phyloP scores from a whole-genome alignment of 2,329 filamentous ascomycete species.

The Neobulgaria alba region DNA sequence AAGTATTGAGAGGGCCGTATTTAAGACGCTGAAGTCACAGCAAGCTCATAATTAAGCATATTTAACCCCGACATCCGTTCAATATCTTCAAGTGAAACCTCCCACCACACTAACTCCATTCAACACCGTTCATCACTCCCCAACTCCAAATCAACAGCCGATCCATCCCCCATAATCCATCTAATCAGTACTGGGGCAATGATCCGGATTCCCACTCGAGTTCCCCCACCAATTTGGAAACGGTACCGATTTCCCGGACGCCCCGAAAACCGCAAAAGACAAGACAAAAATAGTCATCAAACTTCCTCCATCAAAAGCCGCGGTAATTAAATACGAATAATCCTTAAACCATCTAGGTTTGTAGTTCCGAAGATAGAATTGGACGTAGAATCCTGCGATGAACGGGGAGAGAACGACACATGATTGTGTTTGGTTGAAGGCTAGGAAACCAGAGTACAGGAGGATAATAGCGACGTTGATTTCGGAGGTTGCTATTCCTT shows the following conservation, averaged over 20 bases:
- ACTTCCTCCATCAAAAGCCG: constrained; percentile 34
- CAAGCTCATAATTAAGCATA: no score
- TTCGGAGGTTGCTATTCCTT: constrained; percentile 33
- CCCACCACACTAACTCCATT: no score
- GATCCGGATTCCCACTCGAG: constrained; percentile 23
- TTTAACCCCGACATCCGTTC: no score
- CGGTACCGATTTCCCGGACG: constrained; percentile 29
- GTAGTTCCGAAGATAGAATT: constrained; percentile 33
- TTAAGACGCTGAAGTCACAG: no score
- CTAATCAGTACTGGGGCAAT: constrained; percentile 14
- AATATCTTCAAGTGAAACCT: no score
- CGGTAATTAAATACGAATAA: constrained; percentile 35
- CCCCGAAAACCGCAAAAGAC: constrained; percentile 37
- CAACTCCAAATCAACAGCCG: no score
- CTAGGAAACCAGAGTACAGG: constrained; percentile 45
- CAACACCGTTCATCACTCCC: no score
- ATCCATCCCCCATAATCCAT: no score
- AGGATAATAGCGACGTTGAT: constrained; percentile 47
- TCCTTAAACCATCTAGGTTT: constrained; percentile 32
- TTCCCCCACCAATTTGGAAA: constrained; percentile 34
- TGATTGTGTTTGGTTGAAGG: constrained; percentile 46
- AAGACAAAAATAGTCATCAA: constrained; percentile 34
- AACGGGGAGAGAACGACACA: constrained; percentile 42
- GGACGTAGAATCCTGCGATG: constrained; percentile 35
- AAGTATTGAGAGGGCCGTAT: no score